A percentile compares a stretch with the other conserved stretches of the same genome.
Evolutionary conservation across 345 rosid genomes (phyloP).

Genomic region (Geranium brycei): DNA sequence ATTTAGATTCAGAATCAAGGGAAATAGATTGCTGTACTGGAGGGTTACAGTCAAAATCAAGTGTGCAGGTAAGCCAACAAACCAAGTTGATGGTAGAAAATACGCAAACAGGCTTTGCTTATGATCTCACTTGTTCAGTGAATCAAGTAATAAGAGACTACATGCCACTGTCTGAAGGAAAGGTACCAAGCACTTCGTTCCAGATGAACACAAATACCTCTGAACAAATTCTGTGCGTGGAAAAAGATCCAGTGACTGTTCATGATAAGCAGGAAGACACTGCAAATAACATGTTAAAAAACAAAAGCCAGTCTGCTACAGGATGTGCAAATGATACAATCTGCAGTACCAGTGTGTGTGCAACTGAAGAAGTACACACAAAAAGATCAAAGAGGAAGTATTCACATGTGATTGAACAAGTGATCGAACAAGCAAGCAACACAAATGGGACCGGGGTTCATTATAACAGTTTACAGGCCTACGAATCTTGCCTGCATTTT

Average conservation of each 20-base stretch:
- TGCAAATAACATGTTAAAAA: conserved; percentile 6
- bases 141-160: conserved; percentile 8
- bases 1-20: conserved; percentile 13
- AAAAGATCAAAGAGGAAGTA: conserved; percentile 18
- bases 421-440: conserved; percentile 12
- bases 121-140: conserved; percentile 11
- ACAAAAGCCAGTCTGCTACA: conserved; percentile 9
- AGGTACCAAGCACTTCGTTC: conserved; percentile 27
- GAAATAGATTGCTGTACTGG: conserved; percentile 4
- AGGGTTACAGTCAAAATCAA: conserved; percentile 16
- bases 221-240: conserved; percentile 4
- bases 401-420: conserved; percentile 9
- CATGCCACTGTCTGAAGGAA: conserved; percentile 15
- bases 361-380: conserved; percentile 20
- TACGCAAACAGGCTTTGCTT: conserved; percentile 16
- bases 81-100: conserved; percentile 25
- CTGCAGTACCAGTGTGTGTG: conserved; percentile 8
- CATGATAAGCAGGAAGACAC: conserved; percentile 7
- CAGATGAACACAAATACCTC: conserved; percentile 14
- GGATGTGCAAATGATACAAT: conserved; percentile 13
- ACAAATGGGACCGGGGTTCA: conserved; percentile 22
- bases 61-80: conserved; percentile 12
- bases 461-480: conserved; percentile 26
- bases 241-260: conserved; percentile 6
- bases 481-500: conserved; percentile 24